These are phyloP conservation scores for Saprolegnia parasitica DNA, from an alignment of 352 stramenopile genomes.

Conservation along the genomic window DNA sequence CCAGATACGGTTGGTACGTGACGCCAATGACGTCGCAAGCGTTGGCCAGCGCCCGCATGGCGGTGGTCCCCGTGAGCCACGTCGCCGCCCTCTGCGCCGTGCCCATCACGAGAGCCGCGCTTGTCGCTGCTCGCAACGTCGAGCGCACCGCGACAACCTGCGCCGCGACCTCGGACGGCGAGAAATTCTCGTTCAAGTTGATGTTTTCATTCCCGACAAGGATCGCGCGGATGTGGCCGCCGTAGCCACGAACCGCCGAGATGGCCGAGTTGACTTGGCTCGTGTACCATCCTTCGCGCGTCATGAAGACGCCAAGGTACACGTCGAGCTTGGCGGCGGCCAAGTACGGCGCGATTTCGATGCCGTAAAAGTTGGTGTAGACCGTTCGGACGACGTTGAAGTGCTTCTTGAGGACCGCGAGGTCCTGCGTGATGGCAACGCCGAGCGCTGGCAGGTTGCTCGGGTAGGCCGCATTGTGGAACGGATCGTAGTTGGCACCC, in stretches of 20 bases:
- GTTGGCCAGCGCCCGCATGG: conserved; percentile 46
- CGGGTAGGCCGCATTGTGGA: conserved; percentile 73
- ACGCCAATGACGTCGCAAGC: conserved; percentile 71
- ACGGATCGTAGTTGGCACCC: conserved; percentile 65
- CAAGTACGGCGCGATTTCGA: conserved; percentile 40
- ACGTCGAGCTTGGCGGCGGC: conserved; percentile 48
- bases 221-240: conserved; percentile 49
- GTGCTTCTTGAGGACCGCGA: conserved; percentile 61
- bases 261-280: conserved; percentile 49
- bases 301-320: conserved; percentile 78
- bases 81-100: conserved; percentile 65
- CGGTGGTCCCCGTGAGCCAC: conserved; percentile 41
- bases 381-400: conserved; percentile 61
- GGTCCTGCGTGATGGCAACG: conserved; percentile 59
- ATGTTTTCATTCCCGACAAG: conserved; percentile 78
- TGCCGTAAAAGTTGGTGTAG: conserved; percentile 67
- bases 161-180: conserved; percentile 36
- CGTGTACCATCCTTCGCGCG: conserved; percentile 53
- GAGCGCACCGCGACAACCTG: conserved; percentile 37
- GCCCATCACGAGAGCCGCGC: conserved; percentile 41
- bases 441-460: conserved; percentile 39
- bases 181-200: conserved; percentile 39
- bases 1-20: conserved; percentile 79
- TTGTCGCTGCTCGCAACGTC: conserved; percentile 33
- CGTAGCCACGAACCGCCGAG: conserved; percentile 45